A percentile compares a stretch with the other conserved stretches of the same genome.
These are phyloP conservation scores for Eimeria nieschulzi DNA, from an alignment of 169 alveolate genomes.

Conservation along the genomic window DNA sequence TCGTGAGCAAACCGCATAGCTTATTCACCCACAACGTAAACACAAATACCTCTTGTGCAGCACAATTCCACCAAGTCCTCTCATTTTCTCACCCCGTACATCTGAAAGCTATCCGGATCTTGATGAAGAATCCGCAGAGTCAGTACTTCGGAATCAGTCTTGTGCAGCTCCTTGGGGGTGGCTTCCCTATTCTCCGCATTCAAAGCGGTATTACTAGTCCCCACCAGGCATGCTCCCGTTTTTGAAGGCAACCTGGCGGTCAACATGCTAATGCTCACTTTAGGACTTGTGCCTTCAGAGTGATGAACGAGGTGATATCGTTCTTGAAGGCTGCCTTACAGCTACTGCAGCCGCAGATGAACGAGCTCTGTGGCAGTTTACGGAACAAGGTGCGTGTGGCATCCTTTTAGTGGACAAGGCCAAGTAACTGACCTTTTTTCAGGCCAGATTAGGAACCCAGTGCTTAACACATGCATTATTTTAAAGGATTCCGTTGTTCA, in stretches of 20 bases:
- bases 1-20: constrained; percentile 9
- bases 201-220: constrained; percentile 90
- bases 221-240: constrained; percentile 39
- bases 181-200: constrained; percentile 87
- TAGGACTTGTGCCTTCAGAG: constrained; percentile 69
- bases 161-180: constrained; percentile 86
- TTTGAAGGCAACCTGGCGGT: neutral
- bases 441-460: constrained; percentile 79
- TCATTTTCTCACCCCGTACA: constrained; percentile 81
- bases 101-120: constrained; percentile 83
- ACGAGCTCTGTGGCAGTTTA: constrained; percentile 71
- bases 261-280: neutral
- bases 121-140: constrained; percentile 86
- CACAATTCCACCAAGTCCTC: constrained; percentile 80
- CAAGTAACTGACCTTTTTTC: neutral
- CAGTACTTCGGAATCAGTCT: constrained; percentile 89
- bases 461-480: constrained; percentile 83
- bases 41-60: constrained; percentile 13
- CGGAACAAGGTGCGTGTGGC: constrained; percentile 43
- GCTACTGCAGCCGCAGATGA: constrained; percentile 56
- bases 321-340: constrained; percentile 59
- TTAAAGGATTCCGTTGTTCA: constrained; percentile 83
- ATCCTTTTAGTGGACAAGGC: neutral
- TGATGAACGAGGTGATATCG: constrained; percentile 67
- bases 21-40: no score